Evolutionary conservation across 345 rosid species (phyloP).

Genomic region (Gossypium sturtianum): DNA sequence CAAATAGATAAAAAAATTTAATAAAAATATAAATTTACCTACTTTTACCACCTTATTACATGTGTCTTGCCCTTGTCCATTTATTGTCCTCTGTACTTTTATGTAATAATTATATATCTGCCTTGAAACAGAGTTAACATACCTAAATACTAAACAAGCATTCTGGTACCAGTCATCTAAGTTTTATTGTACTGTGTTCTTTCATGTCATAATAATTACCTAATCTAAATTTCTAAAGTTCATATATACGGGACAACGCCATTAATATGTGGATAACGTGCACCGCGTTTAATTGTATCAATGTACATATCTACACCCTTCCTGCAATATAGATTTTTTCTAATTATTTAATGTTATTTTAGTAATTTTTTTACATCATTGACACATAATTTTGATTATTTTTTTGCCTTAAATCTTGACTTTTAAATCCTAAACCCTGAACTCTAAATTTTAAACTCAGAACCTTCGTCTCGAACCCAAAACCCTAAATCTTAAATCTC

Average conservation of each 20-base stretch:
- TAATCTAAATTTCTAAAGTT: background rate
- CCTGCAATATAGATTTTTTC: too few species aligned
- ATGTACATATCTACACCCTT: background rate
- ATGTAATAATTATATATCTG: background rate
- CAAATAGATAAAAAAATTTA: too few species aligned
- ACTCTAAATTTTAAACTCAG: fast-evolving
- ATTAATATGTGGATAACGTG: background rate
- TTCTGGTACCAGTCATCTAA: too few species aligned
- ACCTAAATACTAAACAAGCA: too few species aligned
- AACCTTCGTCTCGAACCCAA: fast-evolving
- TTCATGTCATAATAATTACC: background rate
- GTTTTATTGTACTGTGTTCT: background rate
- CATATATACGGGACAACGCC: background rate
- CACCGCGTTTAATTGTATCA: background rate
- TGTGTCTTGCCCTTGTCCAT: background rate
- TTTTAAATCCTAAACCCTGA: fast-evolving
- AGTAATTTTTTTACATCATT: too few species aligned
- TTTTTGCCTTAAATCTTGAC: too few species aligned
- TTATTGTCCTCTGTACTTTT: background rate
- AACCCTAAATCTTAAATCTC: fast-evolving
- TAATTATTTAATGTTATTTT: too few species aligned
- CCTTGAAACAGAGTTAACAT: background rate
- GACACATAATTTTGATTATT: too few species aligned
- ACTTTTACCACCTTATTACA: too few species aligned
- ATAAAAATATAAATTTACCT: too few species aligned